Evolutionary conservation across 2,329 filamentous ascomycete species (phyloP).

Genomic region (Neonectria coccinea): DNA sequence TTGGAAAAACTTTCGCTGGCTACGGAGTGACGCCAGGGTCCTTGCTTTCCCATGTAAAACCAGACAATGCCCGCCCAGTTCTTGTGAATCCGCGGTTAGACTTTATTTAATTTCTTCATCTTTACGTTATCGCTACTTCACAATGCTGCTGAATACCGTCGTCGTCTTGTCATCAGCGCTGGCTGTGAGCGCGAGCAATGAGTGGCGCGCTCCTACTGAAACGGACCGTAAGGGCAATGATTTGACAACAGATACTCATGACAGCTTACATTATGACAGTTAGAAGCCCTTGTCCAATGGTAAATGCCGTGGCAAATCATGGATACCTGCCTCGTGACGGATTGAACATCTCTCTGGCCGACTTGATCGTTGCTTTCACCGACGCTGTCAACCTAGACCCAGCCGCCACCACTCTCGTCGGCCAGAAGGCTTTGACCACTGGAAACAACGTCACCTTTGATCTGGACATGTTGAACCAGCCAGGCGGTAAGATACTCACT

Average conservation of each 20-base stretch:
- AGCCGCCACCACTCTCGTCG: slow-evolving; percentile 39
- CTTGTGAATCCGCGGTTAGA: neutral
- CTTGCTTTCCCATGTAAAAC: neutral
- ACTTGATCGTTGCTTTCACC: slow-evolving; percentile 32
- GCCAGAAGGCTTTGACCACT: slow-evolving; percentile 33
- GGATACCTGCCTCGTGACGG: slow-evolving; percentile 20
- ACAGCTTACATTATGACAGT: slow-evolving; percentile 24
- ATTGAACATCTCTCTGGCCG: slow-evolving; percentile 19
- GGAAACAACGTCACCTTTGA: slow-evolving; percentile 39
- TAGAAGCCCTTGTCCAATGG: slow-evolving; percentile 23
- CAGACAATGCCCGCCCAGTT: neutral
- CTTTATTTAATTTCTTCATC: neutral
- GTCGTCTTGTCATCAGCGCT: slow-evolving; percentile 30
- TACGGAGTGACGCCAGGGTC: neutral
- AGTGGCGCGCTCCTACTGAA: slow-evolving; percentile 30
- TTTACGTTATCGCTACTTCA: too few relatives aligned
- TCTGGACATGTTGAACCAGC: slow-evolving; percentile 37
- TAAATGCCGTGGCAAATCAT: slow-evolving; percentile 22
- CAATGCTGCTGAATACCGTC: slow-evolving; percentile 35
- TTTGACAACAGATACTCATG: neutral
- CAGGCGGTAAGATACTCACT: slow-evolving; percentile 24
- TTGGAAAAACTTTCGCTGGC: neutral
- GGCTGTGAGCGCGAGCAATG: slow-evolving; percentile 33
- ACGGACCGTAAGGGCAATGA: slow-evolving; percentile 31
- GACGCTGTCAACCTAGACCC: slow-evolving; percentile 41